Conservation (phyloP, 208 protist species). For the Trypanosoma platydactyli region DNA sequence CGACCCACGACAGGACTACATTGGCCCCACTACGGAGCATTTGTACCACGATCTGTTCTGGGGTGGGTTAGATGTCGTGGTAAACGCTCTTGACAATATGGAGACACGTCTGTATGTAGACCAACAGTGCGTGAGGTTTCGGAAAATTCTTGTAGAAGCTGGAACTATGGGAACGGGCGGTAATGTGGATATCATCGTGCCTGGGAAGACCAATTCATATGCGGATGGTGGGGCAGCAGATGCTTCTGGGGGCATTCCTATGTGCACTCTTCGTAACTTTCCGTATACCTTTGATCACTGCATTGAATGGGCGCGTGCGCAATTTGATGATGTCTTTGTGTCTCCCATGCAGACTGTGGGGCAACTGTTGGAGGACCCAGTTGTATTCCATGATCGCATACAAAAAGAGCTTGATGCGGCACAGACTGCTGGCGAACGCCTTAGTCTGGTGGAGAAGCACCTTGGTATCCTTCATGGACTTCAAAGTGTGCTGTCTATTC, state of each 20-base stretch:
- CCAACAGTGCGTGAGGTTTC: conserved; percentile 93
- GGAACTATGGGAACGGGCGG: conserved; percentile 99
- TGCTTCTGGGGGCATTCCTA: conserved; percentile 97
- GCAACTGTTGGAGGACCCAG: conserved; percentile 81
- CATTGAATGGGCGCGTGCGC: conserved; percentile 95
- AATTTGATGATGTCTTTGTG: conserved; percentile 93
- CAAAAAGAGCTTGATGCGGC: conserved; percentile 56
- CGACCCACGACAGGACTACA: conserved; percentile 82
- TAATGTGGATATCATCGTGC: conserved; percentile 98
- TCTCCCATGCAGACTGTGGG: conserved; percentile 78
- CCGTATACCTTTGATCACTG: conserved; percentile 99
- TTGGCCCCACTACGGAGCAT: conserved; percentile 96
- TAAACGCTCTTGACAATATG: conserved; percentile 99
- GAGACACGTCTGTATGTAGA: conserved; percentile 97
- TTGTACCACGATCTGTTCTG: conserved; percentile 97
- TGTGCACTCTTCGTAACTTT: conserved; percentile 99
- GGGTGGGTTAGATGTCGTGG: conserved; percentile 92
- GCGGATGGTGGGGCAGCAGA: conserved; percentile 94
- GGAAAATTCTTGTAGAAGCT: conserved; percentile 98
- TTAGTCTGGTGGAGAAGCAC: conserved; percentile 83
- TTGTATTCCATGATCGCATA: conserved; percentile 63
- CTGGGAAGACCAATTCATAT: conserved; percentile 98
- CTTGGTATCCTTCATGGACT: conserved; percentile 51
- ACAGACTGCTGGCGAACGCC: conserved; percentile 66
- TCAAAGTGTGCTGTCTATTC: conserved; percentile 49